Percentiles rank a stretch among this genome's conserved stretches.
Conservation (phyloP, 495 filamentous ascomycete genomes). For the Penicillium nucicola region DNA sequence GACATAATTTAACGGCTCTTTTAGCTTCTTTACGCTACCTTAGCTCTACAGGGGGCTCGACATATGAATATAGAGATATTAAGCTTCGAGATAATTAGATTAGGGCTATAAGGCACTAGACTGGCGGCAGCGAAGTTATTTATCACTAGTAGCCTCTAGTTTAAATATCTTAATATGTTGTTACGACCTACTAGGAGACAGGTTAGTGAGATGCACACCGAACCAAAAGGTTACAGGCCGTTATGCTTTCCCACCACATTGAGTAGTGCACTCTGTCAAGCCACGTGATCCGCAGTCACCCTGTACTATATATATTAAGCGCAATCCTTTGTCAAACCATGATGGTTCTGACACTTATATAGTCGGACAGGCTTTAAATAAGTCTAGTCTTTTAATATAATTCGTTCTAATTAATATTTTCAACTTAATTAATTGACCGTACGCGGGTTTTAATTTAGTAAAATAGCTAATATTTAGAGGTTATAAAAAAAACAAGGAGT, state of each 20-base stretch:
- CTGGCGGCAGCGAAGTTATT: background rate
- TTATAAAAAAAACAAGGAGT: background rate
- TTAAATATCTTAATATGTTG: background rate
- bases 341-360: no score
- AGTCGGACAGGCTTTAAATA: background rate
- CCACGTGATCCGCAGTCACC: no score
- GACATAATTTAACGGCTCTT: background rate
- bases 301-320: no score
- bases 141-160: background rate
- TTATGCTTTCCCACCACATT: no score
- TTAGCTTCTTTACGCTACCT: background rate
- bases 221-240: no score
- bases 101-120: slow-evolving; percentile 6
- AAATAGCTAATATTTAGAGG: background rate
- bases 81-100: slow-evolving; percentile 2
- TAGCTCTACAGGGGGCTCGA: background rate
- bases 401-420: background rate
- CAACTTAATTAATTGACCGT: background rate
- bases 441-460: background rate
- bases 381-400: slow-evolving; percentile 7
- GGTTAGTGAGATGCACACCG: no score
- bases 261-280: no score
- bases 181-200: no score
- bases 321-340: no score
- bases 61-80: no score